Conservation (phyloP, 108 stramenopile genomes). For the Cyclotella sp. region DNA sequence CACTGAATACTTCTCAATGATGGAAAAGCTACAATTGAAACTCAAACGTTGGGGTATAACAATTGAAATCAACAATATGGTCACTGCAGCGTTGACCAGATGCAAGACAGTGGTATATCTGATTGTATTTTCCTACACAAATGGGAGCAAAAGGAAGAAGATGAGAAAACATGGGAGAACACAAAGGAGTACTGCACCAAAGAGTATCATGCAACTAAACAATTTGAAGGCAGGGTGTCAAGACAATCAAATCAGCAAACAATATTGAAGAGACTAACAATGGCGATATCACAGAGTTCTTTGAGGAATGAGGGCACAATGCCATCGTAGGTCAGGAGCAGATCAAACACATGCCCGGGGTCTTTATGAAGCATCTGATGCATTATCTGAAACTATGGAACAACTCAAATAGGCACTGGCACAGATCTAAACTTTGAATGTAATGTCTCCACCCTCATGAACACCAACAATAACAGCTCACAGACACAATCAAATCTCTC, state of each 20-base stretch:
- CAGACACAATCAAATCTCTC: no score
- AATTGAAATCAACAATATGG: not conserved
- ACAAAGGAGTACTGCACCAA: not conserved
- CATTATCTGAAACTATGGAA: slow-evolving; percentile 1
- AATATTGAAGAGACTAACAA: not conserved
- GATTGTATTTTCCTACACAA: not conserved
- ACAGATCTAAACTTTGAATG: no score
- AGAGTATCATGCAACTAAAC: not conserved
- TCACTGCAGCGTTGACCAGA: not conserved
- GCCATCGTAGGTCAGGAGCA: not conserved
- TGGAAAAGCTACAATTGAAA: not conserved
- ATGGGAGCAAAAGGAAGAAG: not conserved
- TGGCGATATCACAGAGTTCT: not conserved
- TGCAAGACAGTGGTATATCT: slow-evolving; percentile 3
- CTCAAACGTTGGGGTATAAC: not conserved
- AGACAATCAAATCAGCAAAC: not conserved
- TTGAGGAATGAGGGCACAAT: not conserved
- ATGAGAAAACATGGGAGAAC: not conserved
- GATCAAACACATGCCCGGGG: no score
- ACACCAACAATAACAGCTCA: no score
- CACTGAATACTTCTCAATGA: not conserved
- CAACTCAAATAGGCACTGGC: not conserved
- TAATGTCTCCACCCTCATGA: no score
- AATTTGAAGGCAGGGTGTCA: not conserved
- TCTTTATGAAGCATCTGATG: not conserved